phyloP scores from a whole-genome alignment of 2,329 filamentous ascomycete genomes.

The Aspergillus awamori region DNA sequence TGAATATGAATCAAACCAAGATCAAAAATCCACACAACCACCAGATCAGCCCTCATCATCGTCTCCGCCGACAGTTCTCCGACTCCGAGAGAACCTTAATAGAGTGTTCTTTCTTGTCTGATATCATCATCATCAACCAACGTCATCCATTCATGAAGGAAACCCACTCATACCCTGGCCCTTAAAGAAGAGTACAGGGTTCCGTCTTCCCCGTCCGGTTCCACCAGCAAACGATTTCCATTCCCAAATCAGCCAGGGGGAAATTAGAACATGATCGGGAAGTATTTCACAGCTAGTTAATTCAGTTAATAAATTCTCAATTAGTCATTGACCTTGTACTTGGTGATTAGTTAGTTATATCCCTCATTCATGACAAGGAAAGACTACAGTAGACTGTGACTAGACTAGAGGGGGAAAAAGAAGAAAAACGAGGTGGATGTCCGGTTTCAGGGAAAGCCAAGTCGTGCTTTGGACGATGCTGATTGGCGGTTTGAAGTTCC shows the following conservation, averaged over 20 bases:
- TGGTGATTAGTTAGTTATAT: too few relatives aligned
- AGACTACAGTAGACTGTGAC: too few relatives aligned
- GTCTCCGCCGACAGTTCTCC: background rate
- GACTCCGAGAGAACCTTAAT: background rate
- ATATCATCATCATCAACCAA: background rate
- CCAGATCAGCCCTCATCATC: background rate
- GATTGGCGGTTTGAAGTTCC: constrained; percentile 2
- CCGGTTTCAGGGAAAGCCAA: background rate
- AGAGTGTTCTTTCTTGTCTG: background rate
- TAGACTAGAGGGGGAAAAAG: too few relatives aligned
- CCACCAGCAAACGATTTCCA: background rate
- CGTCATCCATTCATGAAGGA: background rate
- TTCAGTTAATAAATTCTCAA: too few relatives aligned
- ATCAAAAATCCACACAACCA: background rate
- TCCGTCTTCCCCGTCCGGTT: background rate
- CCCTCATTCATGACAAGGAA: too few relatives aligned
- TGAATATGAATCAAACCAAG: background rate
- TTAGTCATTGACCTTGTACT: too few relatives aligned
- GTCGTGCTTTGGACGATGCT: background rate
- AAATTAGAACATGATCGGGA: too few relatives aligned
- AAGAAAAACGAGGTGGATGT: background rate
- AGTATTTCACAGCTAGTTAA: too few relatives aligned
- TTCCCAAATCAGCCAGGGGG: too few relatives aligned
- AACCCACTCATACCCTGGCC: too few relatives aligned
- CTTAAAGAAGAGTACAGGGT: too few relatives aligned